Base-by-base conservation (phyloP, 1,284 basidiomycete genomes). In the Lignosus rhinocerotis region DNA sequence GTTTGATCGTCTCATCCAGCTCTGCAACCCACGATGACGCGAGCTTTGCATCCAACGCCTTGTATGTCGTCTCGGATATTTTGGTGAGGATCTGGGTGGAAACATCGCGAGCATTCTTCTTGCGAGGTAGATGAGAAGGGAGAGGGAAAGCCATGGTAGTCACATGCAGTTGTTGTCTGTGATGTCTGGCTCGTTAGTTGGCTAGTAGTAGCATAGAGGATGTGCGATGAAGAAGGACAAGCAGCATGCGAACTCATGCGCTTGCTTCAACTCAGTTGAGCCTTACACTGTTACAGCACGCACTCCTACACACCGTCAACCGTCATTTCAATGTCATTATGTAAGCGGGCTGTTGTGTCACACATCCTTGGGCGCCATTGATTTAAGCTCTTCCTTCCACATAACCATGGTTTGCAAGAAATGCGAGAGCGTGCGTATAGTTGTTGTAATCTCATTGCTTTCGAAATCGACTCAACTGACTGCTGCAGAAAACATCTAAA, bases 401-500 rank as follows among this genome's bases (percentile, higher is more conserved):
- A 62, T 57, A 62, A 68, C 67, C 74, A 91, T 92, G 89, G 89
- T 92, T 63, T 92, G 89, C 77, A 79, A 78, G 72, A 86, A 83
- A 73, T 92, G 89, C 73, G 89, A 91, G 76, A 77, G 80, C 73
- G 89, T 84, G 59, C 54, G 78, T 67, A 39, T 32, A 11, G 9
- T 6, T 14, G 44, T 16, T 17, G 10, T n/a, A 25, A 11, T 9
- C n/a, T n/a, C 1, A 1, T 38, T 25, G 30, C 31, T 25, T 21
- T 31, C n/a, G 12, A 31, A 11, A 16, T 6, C 9, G 36, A 9
- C 14, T 45, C 21, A 19, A 21, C 36, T 16, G 17, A 56, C 55
- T 58, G 50, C 60, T 38, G 44, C 75, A 90, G 88, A 91, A 91
- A 88, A 82, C 89, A 56, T 90, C 88, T 58, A 90, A 88, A 71